Conservation (phyloP, 192 early-diverging fungal species). For the Coemansia sp. region DNA sequence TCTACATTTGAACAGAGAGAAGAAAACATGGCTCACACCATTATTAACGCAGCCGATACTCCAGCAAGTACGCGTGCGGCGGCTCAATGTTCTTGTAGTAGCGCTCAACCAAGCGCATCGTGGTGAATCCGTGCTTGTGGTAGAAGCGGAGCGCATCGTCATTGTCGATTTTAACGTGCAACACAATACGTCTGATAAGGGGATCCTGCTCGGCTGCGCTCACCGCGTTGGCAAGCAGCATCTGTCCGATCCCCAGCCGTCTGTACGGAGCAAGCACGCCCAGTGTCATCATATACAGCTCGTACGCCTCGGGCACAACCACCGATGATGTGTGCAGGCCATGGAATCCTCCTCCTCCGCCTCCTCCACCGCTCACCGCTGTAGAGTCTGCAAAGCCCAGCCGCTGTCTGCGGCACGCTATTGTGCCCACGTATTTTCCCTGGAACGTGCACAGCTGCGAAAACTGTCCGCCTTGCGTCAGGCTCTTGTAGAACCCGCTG, state of each 20-base stretch:
- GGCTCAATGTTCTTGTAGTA: conserved; percentile 89
- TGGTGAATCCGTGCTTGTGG: conserved; percentile 72
- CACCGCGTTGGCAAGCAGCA: conserved; percentile 61
- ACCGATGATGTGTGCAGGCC: conserved; percentile 20
- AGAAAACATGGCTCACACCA: too few species aligned
- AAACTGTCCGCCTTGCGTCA: conserved; percentile 68
- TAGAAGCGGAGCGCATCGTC: conserved; percentile 82
- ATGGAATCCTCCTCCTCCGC: conserved; percentile 30
- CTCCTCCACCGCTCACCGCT: too few species aligned
- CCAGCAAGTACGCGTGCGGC: conserved; percentile 73
- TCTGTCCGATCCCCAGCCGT: conserved; percentile 71
- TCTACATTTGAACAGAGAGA: too few species aligned
- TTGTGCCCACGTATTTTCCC: conserved; percentile 72
- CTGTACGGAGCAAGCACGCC: conserved; percentile 86
- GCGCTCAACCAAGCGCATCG: conserved; percentile 58
- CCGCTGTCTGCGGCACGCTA: conserved; percentile 77
- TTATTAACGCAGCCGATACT: conserved; percentile 26
- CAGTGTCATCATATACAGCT: conserved; percentile 90
- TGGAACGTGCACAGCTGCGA: conserved; percentile 72
- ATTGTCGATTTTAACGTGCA: conserved; percentile 88
- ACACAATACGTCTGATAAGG: conserved; percentile 59
- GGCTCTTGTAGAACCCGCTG: conserved; percentile 73
- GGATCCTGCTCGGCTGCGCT: conserved; percentile 43
- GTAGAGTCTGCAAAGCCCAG: conserved; percentile 35
- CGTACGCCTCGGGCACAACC: conserved; percentile 6